Conservation (phyloP, 805 yeast species). For the Saturnispora dispora region DNA sequence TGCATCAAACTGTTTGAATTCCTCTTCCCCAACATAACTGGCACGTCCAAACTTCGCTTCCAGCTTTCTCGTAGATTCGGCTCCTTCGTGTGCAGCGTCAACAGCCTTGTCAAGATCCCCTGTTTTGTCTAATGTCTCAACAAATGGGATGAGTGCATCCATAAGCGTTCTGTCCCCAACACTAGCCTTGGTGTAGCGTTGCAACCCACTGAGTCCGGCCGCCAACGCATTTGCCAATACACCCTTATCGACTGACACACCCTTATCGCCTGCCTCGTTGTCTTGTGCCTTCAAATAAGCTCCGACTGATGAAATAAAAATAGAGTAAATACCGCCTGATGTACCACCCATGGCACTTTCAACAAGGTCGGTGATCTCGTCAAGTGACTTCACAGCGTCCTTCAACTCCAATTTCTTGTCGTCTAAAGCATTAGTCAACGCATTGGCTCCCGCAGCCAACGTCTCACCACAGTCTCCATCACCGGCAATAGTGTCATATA, state of each 20-base stretch:
- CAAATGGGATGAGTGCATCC: constrained; percentile 85
- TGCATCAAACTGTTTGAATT: constrained; percentile 38
- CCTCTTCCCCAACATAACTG: constrained; percentile 67
- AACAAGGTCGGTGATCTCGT: constrained; percentile 72
- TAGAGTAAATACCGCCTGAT: constrained; percentile 87
- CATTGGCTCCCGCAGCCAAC: constrained; percentile 71
- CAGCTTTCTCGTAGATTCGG: constrained; percentile 61
- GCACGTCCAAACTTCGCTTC: constrained; percentile 92
- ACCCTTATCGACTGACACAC: constrained; percentile 23
- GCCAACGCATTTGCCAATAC: constrained; percentile 35
- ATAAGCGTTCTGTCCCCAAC: constrained; percentile 82
- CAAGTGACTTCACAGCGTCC: constrained; percentile 50
- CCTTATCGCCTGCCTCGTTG: constrained; percentile 13
- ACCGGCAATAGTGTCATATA: constrained; percentile 82
- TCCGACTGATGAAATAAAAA: constrained; percentile 70
- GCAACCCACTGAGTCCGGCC: constrained; percentile 61
- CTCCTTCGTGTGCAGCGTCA: constrained; percentile 64
- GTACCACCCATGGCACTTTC: constrained; percentile 96
- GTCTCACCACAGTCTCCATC: constrained; percentile 98
- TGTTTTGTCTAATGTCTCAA: constrained; percentile 45
- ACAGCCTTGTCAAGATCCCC: constrained; percentile 52
- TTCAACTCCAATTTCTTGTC: constrained; percentile 28
- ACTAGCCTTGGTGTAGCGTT: constrained; percentile 82
- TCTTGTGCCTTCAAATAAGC: constrained; percentile 39
- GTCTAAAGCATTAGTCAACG: constrained; percentile 47